These are phyloP conservation scores for Lyophyllum shimeji DNA, from an alignment of 768 basidiomycete species.

Conservation along the genomic window DNA sequence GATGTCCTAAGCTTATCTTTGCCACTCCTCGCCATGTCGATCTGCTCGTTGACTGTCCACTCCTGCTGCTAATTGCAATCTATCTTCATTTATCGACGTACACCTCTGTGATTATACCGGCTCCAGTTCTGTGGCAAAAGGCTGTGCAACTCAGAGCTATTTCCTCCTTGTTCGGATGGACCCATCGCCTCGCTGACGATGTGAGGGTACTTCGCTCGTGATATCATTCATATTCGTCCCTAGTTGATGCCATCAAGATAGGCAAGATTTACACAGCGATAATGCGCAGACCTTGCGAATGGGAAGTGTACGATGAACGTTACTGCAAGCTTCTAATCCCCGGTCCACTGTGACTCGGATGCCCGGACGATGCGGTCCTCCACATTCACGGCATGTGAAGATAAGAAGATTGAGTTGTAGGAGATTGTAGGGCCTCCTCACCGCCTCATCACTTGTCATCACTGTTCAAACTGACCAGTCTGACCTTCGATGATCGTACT, in stretches of 20 bases:
- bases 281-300: background rate
- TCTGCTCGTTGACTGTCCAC: background rate
- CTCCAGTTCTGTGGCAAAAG: background rate
- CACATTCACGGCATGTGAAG: too few species aligned
- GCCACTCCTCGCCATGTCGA: background rate
- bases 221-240: background rate
- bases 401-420: too few species aligned
- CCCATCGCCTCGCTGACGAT: background rate
- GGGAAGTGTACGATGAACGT: too few species aligned
- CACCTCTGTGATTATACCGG: background rate
- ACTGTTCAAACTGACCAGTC: too few species aligned
- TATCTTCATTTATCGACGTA: background rate
- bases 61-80: background rate
- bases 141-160: background rate
- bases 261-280: background rate
- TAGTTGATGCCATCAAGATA: background rate
- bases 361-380: too few species aligned
- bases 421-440: too few species aligned
- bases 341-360: too few species aligned
- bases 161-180: background rate
- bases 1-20: conserved; percentile 18
- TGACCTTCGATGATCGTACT: too few species aligned
- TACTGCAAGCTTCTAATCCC: too few species aligned
- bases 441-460: too few species aligned
- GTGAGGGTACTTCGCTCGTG: background rate